phyloP scores from a whole-genome alignment of 805 yeast genomes.

The Myxozyma nipponensis region DNA sequence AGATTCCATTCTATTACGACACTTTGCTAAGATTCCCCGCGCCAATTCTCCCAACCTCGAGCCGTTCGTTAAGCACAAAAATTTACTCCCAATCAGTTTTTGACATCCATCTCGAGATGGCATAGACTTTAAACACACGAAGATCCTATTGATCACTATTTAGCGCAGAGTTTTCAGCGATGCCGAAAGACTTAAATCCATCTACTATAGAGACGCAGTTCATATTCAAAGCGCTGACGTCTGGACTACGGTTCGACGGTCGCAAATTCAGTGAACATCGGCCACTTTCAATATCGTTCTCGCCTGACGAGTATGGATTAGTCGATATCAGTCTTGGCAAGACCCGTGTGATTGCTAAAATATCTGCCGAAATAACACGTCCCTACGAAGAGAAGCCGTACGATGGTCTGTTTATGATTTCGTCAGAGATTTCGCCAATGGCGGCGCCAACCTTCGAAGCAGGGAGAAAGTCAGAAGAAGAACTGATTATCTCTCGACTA shows the following conservation, averaged over 20 bases:
- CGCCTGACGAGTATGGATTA: slow-evolving; percentile 66
- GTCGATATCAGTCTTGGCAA: slow-evolving; percentile 75
- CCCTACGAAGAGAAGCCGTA: slow-evolving; percentile 92
- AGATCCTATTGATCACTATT: no score
- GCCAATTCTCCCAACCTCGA: no score
- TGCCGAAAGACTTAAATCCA: slow-evolving; percentile 61
- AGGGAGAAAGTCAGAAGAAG: slow-evolving; percentile 69
- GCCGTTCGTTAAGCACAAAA: neutral
- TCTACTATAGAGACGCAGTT: slow-evolving; percentile 63
- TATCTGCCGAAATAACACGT: slow-evolving; percentile 68
- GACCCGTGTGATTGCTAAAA: slow-evolving; percentile 65
- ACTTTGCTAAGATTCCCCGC: no score
- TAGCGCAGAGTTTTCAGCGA: slow-evolving; percentile 30
- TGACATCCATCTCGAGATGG: neutral
- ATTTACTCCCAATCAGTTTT: neutral
- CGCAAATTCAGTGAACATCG: slow-evolving; percentile 63
- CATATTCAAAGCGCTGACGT: slow-evolving; percentile 58
- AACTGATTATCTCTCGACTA: slow-evolving; percentile 71
- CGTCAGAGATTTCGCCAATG: slow-evolving; percentile 85
- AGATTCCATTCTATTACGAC: no score
- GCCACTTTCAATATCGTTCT: slow-evolving; percentile 58
- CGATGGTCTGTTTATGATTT: slow-evolving; percentile 81
- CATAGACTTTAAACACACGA: no score
- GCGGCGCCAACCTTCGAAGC: slow-evolving; percentile 80
- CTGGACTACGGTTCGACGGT: slow-evolving; percentile 64